phyloP scores from a whole-genome alignment of 441 rosid genomes.

The Syzygium malaccense region DNA sequence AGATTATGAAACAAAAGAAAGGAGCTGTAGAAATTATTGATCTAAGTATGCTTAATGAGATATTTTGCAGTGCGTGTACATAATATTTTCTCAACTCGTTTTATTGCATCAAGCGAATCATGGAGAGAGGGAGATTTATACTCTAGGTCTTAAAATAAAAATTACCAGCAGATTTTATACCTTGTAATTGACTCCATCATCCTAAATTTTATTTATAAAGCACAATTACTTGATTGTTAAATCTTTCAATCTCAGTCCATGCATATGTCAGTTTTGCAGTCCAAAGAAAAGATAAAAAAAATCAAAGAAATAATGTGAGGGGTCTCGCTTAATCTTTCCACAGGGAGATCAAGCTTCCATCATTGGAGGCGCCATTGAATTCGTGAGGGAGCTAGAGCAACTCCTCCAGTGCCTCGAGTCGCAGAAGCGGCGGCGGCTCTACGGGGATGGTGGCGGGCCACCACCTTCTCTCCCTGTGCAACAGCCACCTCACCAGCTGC shows the following conservation, averaged over 20 bases:
- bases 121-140: not conserved
- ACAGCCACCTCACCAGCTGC: not conserved
- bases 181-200: not conserved
- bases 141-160: not conserved
- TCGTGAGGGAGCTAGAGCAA: slow-evolving; percentile 16
- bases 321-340: not conserved
- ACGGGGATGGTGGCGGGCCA: slow-evolving; percentile 3
- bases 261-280: not conserved
- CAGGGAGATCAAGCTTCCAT: slow-evolving; percentile 19
- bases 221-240: not conserved
- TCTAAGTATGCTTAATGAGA: not conserved
- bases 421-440: slow-evolving; percentile 9
- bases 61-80: not conserved
- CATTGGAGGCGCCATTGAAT: slow-evolving; percentile 13
- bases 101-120: not conserved
- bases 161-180: not conserved
- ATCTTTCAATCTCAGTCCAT: not conserved
- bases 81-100: not conserved
- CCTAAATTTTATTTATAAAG: not conserved
- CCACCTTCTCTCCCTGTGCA: not conserved
- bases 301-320: not conserved
- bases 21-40: not conserved
- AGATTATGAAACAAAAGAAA: not conserved
- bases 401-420: slow-evolving; percentile 16
- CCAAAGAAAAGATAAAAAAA: not conserved